These are phyloP conservation scores for Pseudopyricularia cyperi DNA, from an alignment of 2,329 filamentous ascomycete species.

Conservation along the genomic window DNA sequence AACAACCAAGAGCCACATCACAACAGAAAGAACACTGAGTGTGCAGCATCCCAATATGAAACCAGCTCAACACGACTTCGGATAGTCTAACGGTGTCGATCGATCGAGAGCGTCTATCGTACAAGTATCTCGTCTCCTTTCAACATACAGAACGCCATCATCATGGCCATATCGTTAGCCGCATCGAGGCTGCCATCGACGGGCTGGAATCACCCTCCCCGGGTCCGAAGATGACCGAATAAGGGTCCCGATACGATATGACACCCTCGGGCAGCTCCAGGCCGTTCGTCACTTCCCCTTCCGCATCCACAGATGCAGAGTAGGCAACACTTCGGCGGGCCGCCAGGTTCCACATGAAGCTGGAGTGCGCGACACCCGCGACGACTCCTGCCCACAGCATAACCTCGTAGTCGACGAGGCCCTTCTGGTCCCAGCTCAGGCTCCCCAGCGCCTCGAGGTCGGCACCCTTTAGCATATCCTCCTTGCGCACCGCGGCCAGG, in stretches of 20 bases:
- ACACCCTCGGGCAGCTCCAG: background rate
- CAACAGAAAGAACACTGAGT: too few species aligned
- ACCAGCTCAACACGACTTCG: too few species aligned
- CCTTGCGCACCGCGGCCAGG: slow-evolving; percentile 27
- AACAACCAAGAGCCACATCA: too few species aligned
- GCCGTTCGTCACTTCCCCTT: slow-evolving; percentile 4
- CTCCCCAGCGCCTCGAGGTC: slow-evolving; percentile 19
- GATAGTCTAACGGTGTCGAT: too few species aligned
- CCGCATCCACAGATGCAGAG: slow-evolving; percentile 5
- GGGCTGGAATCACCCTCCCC: background rate
- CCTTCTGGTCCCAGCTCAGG: slow-evolving; percentile 34
- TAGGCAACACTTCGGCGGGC: slow-evolving; percentile 20
- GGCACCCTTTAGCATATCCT: slow-evolving; percentile 23
- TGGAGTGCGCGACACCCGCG: slow-evolving; percentile 28
- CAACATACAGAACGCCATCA: background rate
- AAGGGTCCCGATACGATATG: slow-evolving; percentile 19
- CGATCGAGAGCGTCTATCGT: background rate
- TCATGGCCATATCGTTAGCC: slow-evolving; percentile 15
- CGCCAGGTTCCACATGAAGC: slow-evolving; percentile 33
- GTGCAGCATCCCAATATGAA: too few species aligned
- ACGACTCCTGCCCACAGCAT: slow-evolving; percentile 28
- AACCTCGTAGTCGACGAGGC: slow-evolving; percentile 36
- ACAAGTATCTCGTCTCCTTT: background rate
- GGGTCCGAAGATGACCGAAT: slow-evolving; percentile 18
- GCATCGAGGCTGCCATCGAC: slow-evolving; percentile 7